Conservation (phyloP, 768 basidiomycete species). For the Ramaria sp. region DNA sequence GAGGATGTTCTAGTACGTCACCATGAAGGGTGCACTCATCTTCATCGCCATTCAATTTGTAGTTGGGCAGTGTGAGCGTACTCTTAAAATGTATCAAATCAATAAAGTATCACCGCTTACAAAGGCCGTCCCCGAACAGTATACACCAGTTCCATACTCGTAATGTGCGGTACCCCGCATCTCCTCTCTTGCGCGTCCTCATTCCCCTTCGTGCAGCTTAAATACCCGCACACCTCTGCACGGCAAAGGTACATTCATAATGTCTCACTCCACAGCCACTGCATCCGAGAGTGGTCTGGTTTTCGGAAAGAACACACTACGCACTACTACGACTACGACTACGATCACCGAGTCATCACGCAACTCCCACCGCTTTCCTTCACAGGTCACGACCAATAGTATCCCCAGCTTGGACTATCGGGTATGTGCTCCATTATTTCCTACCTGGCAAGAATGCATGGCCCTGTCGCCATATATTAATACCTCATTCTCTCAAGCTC, state of each 20-base stretch:
- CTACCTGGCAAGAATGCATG: too few relatives aligned
- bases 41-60: conserved; percentile 1
- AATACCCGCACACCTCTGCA: not conserved
- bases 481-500: too few relatives aligned
- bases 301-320: not conserved
- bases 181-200: not conserved
- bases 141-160: not conserved
- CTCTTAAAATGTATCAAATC: not conserved
- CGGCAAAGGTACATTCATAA: not conserved
- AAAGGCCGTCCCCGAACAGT: not conserved
- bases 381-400: not conserved
- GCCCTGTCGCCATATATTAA: too few relatives aligned
- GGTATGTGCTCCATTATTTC: not conserved
- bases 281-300: not conserved
- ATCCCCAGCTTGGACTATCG: not conserved
- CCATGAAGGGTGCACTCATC: not conserved
- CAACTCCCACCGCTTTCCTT: not conserved
- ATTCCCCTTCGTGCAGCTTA: not conserved
- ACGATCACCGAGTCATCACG: not conserved
- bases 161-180: not conserved
- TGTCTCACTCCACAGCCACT: not conserved
- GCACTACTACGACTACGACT: not conserved
- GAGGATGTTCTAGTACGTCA: not conserved
- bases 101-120: not conserved
- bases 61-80: not conserved